Conservation (phyloP, 1,139 yeast genomes). For the Protomyces macrosporus region DNA sequence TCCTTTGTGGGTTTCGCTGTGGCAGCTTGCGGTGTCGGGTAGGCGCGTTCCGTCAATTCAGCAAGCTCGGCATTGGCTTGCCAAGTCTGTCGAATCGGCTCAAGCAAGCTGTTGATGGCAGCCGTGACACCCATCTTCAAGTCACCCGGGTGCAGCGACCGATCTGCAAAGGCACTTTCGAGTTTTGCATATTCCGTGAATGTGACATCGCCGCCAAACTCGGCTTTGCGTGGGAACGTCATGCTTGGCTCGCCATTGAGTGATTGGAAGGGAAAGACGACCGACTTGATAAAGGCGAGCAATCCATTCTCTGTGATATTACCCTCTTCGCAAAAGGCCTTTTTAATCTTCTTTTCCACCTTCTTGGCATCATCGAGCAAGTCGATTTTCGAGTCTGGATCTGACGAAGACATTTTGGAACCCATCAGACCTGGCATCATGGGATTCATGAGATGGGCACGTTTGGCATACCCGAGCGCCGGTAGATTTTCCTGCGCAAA, state of each 20-base stretch:
- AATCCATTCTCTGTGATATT: constrained; percentile 86
- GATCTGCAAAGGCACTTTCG: constrained; percentile 64
- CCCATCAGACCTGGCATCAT: constrained; percentile 98
- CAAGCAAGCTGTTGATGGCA: constrained; percentile 70
- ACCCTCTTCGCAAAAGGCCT: constrained; percentile 96
- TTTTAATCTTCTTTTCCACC: constrained; percentile 82
- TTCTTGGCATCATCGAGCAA: constrained; percentile 79
- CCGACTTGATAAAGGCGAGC: constrained; percentile 76
- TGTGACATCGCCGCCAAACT: constrained; percentile 88
- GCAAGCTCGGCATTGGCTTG: constrained; percentile 62
- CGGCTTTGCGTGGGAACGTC: constrained; percentile 80
- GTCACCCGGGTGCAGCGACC: constrained; percentile 83
- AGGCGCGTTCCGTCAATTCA: constrained; percentile 69
- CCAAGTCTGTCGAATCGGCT: constrained; percentile 74
- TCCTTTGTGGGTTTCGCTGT: constrained; percentile 34
- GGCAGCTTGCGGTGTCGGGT: constrained; percentile 47
- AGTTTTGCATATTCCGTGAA: constrained; percentile 65
- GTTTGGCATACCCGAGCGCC: constrained; percentile 82
- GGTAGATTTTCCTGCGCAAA: constrained; percentile 93
- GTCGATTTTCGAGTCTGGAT: constrained; percentile 95
- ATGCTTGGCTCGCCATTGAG: constrained; percentile 48
- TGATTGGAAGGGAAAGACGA: constrained; percentile 79
- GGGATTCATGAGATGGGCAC: constrained; percentile 97
- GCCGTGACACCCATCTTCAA: constrained; percentile 87
- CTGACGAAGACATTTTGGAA: constrained; percentile 97